Evolutionary conservation across 768 basidiomycete genomes (phyloP), one percentile per base, ranked within the genome.

Genomic region (Sporobolomyces roseus): DNA sequence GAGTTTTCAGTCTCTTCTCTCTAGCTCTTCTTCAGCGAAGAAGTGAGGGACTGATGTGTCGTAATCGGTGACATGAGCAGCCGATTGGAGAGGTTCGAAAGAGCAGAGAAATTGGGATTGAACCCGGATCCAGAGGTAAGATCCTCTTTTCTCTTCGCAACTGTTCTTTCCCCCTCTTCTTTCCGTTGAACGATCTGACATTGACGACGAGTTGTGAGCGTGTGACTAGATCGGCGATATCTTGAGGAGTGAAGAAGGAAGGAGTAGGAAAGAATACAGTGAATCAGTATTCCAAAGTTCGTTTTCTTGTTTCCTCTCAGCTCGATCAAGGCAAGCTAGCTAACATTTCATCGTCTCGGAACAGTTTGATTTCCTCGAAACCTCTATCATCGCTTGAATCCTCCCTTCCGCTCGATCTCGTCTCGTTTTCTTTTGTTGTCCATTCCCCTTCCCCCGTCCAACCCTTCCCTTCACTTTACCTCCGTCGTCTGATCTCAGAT

Each of bases 71-170:
- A 48, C 51, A 21, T 78, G 77, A 10, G 8, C 74, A 78, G 78
- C 46, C 85, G 93, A 33, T 79, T 94, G 19, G 86, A 93, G 69
- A 82, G 93, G 45, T 97, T 92, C 91, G 85, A 93, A 75, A 83
- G 93, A 55, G 93, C 93, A 0, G 78, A 86, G 32, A 82, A 83
- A 14, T 81, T 93, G 51, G 91, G 91, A 3, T 80, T 96, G 25
- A 82, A 87, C 53, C 93, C 93, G 19, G 92, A 91, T 4, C 70
- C 76, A 21, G 89, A 91, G 82, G 91, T 88, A 73, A 65, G 84
- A 77, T 41, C 65, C 14, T 49, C 6, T 32, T 5, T 32, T 25
- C 25, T 14, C 43, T 58, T 38, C 53, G 17, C 23, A 3, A 14
- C 29, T 21, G 43, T 23, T n/a, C 30, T 53, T 62, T 45, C 27